phyloP scores from a whole-genome alignment of 2,329 filamentous ascomycete species.

The Claviceps maximensis region DNA sequence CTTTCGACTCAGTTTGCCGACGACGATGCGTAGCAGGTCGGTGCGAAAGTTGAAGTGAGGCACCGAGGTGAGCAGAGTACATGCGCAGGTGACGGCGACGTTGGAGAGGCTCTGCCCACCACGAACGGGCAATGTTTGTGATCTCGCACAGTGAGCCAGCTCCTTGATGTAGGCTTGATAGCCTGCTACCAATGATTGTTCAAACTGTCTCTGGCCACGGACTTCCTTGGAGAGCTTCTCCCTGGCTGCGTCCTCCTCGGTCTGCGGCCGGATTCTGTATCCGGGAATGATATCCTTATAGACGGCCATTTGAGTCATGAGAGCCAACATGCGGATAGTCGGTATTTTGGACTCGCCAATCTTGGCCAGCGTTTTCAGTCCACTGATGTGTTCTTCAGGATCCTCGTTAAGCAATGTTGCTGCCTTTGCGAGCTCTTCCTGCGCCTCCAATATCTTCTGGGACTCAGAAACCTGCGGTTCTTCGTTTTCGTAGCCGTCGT shows the following conservation, averaged over 20 bases:
- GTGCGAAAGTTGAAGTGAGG: conserved; percentile 95
- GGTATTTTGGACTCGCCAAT: conserved; percentile 57
- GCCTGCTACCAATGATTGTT: conserved; percentile 71
- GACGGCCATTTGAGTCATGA: conserved; percentile 77
- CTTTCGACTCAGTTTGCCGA: conserved; percentile 66
- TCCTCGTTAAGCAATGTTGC: conserved; percentile 76
- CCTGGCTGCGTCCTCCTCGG: conserved; percentile 60
- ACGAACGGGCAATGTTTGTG: conserved; percentile 26
- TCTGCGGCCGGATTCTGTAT: conserved; percentile 77
- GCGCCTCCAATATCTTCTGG: conserved; percentile 72
- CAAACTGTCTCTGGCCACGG: conserved; percentile 65
- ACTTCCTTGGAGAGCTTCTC: conserved; percentile 89
- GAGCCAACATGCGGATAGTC: conserved; percentile 70
- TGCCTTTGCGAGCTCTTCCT: conserved; percentile 81
- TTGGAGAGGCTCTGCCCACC: conserved; percentile 44
- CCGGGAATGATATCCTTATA: conserved; percentile 96
- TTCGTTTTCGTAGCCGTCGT: conserved; percentile 15
- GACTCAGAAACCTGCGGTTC: conserved; percentile 56
- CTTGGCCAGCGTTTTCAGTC: conserved; percentile 64
- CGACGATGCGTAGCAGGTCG: conserved; percentile 76
- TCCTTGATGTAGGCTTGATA: conserved; percentile 79
- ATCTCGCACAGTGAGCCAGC: conserved; percentile 54
- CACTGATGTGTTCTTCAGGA: conserved; percentile 75
- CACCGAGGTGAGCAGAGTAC: conserved; percentile 64
- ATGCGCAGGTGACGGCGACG: conserved; percentile 76